Evolutionary conservation across 495 filamentous ascomycete genomes (phyloP), one percentile per base, ranked within the genome.

Genomic region (Penicillium malachiteum): DNA sequence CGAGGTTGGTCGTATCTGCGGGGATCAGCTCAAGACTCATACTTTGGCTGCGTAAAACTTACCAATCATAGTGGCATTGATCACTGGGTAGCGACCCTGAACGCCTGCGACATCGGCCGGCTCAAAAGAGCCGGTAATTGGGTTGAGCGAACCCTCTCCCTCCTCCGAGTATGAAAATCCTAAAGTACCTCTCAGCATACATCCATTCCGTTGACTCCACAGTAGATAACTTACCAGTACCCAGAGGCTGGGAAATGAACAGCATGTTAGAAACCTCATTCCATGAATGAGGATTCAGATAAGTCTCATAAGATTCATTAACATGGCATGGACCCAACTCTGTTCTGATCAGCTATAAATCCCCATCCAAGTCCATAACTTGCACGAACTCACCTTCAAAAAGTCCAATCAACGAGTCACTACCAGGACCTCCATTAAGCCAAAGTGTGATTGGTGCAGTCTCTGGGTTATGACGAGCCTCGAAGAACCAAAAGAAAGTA

Each of bases 251-350:
- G 57, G 87, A 84, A 48, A 88, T 76, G 59, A 82, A 88, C 14
- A 86, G 68, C 76, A 84, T 82, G 57, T 86, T 87, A 51, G 79
- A 80, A 54, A 82, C 78, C 52, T 79, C 78, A 62, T 87, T 88
- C 67, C 76, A 89, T 35, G 78, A 82, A 64, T 83, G 80, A 0
- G 79, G 79, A 50, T 82, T 81, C 21, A 71, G 56, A 8, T 69
- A 65, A 0, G 81, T 82, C 10, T 69, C 73, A 55, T 81, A 81
- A 16, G 71, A 76, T 37, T 79, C 71, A 52, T 82, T 78, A 30
- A 82, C 71, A n/a, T 69, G 65, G 57, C 85, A 88, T 3, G 85
- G 85, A 0, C 84, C 85, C 78, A 44, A 60, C 83, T 82, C 62
- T 87, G 83, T 79, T 66, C 31, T 80, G 71, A 45, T 75, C 64